Conservation (phyloP, 768 basidiomycete species). For the Boletus rufocinnamomeus region DNA sequence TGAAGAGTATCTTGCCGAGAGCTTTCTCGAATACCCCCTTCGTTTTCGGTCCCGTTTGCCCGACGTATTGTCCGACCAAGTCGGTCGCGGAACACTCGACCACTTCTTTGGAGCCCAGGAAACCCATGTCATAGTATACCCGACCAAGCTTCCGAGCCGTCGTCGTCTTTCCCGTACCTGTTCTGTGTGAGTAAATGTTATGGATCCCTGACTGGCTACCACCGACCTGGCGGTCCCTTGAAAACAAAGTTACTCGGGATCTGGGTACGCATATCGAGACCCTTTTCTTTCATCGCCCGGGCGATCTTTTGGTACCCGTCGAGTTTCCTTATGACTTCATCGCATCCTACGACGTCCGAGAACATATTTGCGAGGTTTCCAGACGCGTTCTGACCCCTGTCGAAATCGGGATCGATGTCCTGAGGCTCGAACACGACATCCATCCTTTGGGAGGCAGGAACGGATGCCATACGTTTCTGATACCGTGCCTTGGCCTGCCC, state of each 20-base stretch:
- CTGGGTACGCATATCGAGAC: conserved; percentile 46
- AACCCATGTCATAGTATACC: conserved; percentile 67
- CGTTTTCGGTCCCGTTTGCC: conserved; percentile 73
- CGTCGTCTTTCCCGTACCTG: conserved; percentile 68
- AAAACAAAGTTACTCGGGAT: conserved; percentile 69
- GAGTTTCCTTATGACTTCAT: conserved; percentile 52
- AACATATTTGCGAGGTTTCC: conserved; percentile 60
- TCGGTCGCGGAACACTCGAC: conserved; percentile 72
- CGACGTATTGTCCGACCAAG: conserved; percentile 69
- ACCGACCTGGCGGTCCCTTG: conserved; percentile 68
- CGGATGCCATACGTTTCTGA: conserved; percentile 40
- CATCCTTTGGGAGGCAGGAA: conserved; percentile 26
- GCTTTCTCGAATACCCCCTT: conserved; percentile 62
- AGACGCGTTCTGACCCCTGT: conserved; percentile 50
- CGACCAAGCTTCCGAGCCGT: conserved; percentile 63
- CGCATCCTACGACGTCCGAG: conserved; percentile 63
- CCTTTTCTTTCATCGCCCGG: conserved; percentile 41
- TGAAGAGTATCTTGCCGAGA: conserved; percentile 67
- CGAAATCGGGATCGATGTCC: conserved; percentile 68
- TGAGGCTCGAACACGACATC: conserved; percentile 41
- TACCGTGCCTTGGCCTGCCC: conserved; percentile 51
- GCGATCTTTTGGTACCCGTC: conserved; percentile 55
- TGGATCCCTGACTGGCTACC: not conserved
- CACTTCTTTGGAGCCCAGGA: conserved; percentile 52
- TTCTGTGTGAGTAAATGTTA: not conserved